Evolutionary conservation across 108 stramenopile genomes (phyloP).

Genomic region (Cyclostephanos tholiformis): DNA sequence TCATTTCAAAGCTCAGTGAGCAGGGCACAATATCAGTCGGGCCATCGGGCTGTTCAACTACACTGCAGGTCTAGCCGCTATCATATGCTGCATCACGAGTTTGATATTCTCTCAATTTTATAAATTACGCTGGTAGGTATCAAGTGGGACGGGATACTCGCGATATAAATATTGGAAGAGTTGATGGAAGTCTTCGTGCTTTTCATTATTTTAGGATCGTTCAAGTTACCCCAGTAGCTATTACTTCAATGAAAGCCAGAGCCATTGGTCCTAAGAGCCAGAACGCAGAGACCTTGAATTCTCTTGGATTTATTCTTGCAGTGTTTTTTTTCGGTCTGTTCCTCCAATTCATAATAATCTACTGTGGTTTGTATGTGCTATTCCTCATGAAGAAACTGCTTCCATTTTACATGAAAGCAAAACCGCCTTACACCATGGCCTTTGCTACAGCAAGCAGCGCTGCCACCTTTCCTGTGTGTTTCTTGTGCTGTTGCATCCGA

Average conservation of each 20-base stretch:
- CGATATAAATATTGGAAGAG: conserved; percentile 36
- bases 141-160: conserved; percentile 21
- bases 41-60: conserved; percentile 49
- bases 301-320: conserved; percentile 37
- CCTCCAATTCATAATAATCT: conserved; percentile 23
- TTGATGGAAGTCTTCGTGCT: conserved; percentile 36
- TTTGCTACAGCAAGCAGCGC: conserved; percentile 46
- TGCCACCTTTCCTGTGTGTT: conserved; percentile 46
- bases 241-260: conserved; percentile 40
- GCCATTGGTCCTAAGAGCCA: conserved; percentile 43
- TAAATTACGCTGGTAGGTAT: conserved; percentile 18
- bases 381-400: conserved; percentile 38
- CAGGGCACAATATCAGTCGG: conserved; percentile 41
- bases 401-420: conserved; percentile 17
- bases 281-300: conserved; percentile 13
- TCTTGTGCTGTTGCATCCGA: conserved; percentile 32
- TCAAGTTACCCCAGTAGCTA: conserved; percentile 35
- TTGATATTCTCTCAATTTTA: conserved; percentile 31
- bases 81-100: conserved; percentile 37
- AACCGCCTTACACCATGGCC: conserved; percentile 33
- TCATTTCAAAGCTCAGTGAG: conserved; percentile 49
- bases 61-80: conserved; percentile 45
- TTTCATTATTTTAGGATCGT: conserved; percentile 43
- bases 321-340: conserved; percentile 18
- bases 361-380: conserved; percentile 25